Conservation (phyloP, 192 early-diverging fungal genomes). For the Coemansia sp. region DNA sequence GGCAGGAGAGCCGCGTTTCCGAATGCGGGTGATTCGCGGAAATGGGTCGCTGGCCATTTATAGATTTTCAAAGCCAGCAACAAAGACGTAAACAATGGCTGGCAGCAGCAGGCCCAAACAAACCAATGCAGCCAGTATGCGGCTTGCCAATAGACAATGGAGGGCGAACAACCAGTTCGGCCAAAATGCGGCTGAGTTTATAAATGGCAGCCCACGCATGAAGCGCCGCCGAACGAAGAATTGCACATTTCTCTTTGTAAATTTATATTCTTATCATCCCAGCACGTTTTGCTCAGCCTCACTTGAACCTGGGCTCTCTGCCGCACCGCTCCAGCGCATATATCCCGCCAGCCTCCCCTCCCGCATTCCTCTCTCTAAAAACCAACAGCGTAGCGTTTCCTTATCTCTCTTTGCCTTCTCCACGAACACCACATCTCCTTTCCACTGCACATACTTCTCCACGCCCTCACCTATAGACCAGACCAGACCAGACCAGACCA, state of each 20-base stretch:
- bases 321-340: background rate
- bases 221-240: constrained; percentile 9
- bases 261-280: constrained; percentile 14
- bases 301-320: constrained; percentile 17
- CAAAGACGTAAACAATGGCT: constrained; percentile 3
- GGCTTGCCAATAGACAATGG: background rate
- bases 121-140: background rate
- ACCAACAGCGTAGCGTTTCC: background rate
- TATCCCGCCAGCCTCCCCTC: background rate
- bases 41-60: background rate
- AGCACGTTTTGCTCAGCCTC: constrained; percentile 34
- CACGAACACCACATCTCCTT: background rate
- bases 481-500: too few species aligned
- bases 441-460: background rate
- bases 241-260: constrained; percentile 8
- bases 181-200: constrained; percentile 1
- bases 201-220: background rate
- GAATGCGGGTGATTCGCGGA: constrained; percentile 6
- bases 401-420: background rate
- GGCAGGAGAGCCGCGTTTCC: background rate
- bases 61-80: constrained; percentile 10
- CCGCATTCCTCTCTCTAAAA: background rate
- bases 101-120: background rate
- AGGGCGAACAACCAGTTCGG: background rate
- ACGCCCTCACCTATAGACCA: too few species aligned